A percentile compares a stretch with the other conserved stretches of the same genome.
Evolutionary conservation across 176 grass and related monocot genomes (phyloP).

Genomic region (Elaeis guineensis): DNA sequence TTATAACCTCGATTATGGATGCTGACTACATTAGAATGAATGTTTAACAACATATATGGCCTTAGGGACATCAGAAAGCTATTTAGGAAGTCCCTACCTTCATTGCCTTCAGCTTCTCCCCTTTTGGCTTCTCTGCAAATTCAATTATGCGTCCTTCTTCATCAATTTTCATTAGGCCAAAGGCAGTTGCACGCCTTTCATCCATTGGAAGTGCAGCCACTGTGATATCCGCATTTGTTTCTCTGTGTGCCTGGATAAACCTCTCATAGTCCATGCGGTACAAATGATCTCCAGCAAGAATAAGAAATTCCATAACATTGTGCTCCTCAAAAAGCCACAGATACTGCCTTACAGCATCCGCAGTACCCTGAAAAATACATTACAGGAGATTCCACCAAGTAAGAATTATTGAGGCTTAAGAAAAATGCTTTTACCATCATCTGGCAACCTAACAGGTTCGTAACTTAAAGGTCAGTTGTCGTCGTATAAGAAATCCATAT

Average conservation of each 20-base stretch:
- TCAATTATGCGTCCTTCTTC: constrained; percentile 13
- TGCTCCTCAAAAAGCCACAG: constrained; percentile 96
- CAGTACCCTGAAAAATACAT: constrained; percentile 60
- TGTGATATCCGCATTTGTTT: constrained; percentile 86
- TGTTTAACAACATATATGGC: too few relatives aligned
- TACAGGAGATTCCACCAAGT: not conserved
- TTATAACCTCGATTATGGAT: too few relatives aligned
- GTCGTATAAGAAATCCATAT: too few relatives aligned
- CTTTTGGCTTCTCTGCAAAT: constrained; percentile 14
- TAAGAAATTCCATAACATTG: constrained; percentile 86
- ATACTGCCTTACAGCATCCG: constrained; percentile 88
- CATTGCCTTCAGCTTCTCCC: constrained; percentile 6
- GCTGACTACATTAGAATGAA: too few relatives aligned
- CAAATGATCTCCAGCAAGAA: constrained; percentile 91
- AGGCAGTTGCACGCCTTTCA: constrained; percentile 81
- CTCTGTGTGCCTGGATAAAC: constrained; percentile 94
- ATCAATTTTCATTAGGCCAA: constrained; percentile 95
- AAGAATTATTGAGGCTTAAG: too few relatives aligned
- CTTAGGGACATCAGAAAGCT: too few relatives aligned
- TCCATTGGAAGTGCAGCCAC: constrained; percentile 91
- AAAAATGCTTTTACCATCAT: too few relatives aligned
- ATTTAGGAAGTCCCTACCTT: constrained; percentile 9
- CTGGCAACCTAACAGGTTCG: too few relatives aligned
- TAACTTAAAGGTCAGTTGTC: too few relatives aligned
- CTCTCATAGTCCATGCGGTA: constrained; percentile 98